Percentiles rank a stretch among this genome's conserved stretches.
Evolutionary conservation across 2,329 filamentous ascomycete species (phyloP).

Genomic region (Neofusicoccum laricinum): DNA sequence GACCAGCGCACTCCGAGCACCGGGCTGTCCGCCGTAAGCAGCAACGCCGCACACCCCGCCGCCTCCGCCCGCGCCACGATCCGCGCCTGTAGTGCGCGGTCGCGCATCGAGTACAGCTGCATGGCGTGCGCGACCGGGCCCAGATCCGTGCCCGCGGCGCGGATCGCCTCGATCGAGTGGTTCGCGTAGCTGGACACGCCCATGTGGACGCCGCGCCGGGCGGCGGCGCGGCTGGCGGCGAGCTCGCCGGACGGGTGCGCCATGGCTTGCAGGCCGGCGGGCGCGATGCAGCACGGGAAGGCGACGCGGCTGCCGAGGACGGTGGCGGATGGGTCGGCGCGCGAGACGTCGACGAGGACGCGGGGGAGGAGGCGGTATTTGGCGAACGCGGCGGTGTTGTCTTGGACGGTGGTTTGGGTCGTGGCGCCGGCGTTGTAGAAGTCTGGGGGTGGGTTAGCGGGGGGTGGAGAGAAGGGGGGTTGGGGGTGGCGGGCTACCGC

Average conservation of each 20-base stretch:
- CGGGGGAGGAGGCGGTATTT: slow-evolving; percentile 31
- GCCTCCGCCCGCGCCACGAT: neutral
- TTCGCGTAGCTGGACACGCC: slow-evolving; percentile 40
- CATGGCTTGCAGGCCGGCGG: slow-evolving; percentile 43
- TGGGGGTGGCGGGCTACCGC: no score
- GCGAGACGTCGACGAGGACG: slow-evolving; percentile 39
- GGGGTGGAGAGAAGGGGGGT: neutral
- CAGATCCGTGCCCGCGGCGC: slow-evolving; percentile 42
- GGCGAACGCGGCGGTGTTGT: slow-evolving; percentile 29
- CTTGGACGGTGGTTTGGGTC: slow-evolving; percentile 24
- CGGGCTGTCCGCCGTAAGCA: neutral
- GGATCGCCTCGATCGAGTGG: slow-evolving; percentile 38
- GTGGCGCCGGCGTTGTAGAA: slow-evolving; percentile 30
- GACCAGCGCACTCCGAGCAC: neutral
- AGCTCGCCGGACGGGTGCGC: slow-evolving; percentile 45
- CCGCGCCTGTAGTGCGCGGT: slow-evolving; percentile 46
- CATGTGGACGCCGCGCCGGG: slow-evolving; percentile 34
- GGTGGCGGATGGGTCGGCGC: slow-evolving; percentile 33
- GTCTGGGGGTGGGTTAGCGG: slow-evolving; percentile 14
- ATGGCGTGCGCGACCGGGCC: slow-evolving; percentile 37
- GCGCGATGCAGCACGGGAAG: slow-evolving; percentile 42
- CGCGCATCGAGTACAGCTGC: slow-evolving; percentile 44
- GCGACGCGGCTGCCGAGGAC: slow-evolving; percentile 31
- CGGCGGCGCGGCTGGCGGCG: slow-evolving; percentile 40
- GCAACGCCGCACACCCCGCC: neutral